Evolutionary conservation across 228 moss, liverwort and hornwort genomes (phyloP).

Genomic region (Sphagnum magellanicum): DNA sequence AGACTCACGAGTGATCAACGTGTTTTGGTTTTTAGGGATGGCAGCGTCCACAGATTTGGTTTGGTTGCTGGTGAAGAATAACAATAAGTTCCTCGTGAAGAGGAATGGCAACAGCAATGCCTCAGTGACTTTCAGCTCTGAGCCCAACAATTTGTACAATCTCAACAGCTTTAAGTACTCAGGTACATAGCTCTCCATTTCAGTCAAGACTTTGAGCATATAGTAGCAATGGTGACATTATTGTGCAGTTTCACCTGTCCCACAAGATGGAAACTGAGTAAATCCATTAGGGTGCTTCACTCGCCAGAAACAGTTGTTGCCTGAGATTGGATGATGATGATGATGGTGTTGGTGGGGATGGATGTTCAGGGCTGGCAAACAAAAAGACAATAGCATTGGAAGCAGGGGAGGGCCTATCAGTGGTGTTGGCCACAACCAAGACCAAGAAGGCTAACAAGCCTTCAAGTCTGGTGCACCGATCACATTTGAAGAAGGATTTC

Average conservation of each 20-base stretch:
- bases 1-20: no score
- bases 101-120: slow-evolving; percentile 92
- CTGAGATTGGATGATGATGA: not conserved
- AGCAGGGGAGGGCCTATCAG: slow-evolving; percentile 55
- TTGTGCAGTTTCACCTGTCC: not conserved
- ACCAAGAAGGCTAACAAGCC: slow-evolving; percentile 72
- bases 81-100: slow-evolving; percentile 91
- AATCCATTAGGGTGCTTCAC: not conserved
- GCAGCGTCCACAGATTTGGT: slow-evolving; percentile 68
- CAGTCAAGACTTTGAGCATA: not conserved
- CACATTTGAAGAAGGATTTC: slow-evolving; percentile 87
- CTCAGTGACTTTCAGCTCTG: slow-evolving; percentile 92
- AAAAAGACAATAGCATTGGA: slow-evolving; percentile 82
- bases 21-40: slow-evolving; percentile 6
- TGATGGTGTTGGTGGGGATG: no score
- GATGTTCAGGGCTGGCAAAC: slow-evolving; percentile 73
- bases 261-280: not conserved
- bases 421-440: slow-evolving; percentile 71
- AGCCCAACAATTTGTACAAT: slow-evolving; percentile 92
- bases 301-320: not conserved
- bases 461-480: slow-evolving; percentile 45
- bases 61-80: slow-evolving; percentile 95
- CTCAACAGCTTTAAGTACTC: slow-evolving; percentile 91
- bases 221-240: not conserved
- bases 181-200: slow-evolving; percentile 26